Evolutionary conservation across 2,329 filamentous ascomycete species (phyloP), one percentile per base, ranked within the genome.

Genomic region (Fusarium humuli): DNA sequence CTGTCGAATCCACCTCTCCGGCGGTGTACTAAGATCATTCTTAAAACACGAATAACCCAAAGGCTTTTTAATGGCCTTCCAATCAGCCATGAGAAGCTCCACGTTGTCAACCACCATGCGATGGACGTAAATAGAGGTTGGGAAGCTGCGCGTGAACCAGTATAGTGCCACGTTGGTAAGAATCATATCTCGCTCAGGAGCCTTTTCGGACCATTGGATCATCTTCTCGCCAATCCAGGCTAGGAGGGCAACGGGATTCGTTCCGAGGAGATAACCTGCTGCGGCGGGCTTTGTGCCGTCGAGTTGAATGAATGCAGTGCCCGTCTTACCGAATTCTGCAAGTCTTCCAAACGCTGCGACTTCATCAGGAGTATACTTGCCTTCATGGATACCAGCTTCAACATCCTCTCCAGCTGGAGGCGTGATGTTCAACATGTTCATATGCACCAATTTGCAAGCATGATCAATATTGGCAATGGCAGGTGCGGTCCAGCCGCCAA

Each of bases 161-260:
- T 67, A 67, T 0, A 67, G 18, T 2, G 65, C 46, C 23, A 63
- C 18, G 14, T 67, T 67, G 1, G 65, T 63, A 8, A 67, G 16
- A n/a, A 58, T 67, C 3, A 49, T 12, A 29, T 67, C 63, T 5
- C 40, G 55, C 9, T 40, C 30, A 0, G 65, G 65, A 12, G 50
- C 66, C 12, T 6, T 41, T 4, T 67, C 65, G 1, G 63, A 57
- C 65, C 65, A 67, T 3, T 34, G 30, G 3, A 63, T 46, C 63
- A 67, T 67, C 13, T 67, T 67, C 8, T 67, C 65, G 0, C 63
- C 65, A 2, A 67, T 30, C 65, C 65, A 67, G 0, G 63, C 25
- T 16, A 67, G 50, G 5, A 67, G 42, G 10, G 57, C 57, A 2
- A 67, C 22, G 1, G 65, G 65, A 13, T 46, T 67, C 2, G 63